Base-by-base conservation (phyloP, 73 alveolate species). In the Effrenium voratum region DNA sequence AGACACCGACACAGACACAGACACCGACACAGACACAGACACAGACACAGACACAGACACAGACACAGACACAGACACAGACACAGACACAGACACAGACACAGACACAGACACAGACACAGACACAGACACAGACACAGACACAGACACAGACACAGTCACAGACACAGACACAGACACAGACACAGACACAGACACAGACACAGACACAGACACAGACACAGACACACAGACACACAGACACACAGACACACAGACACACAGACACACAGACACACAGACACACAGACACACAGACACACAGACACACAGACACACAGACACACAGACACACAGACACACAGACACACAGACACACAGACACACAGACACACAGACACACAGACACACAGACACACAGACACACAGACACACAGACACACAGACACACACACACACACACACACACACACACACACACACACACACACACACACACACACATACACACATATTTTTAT, bases 11-110 rank as follows among this genome's bases (percentile, higher is more conserved):
- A n/a, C n/a, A n/a, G n/a, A n/a, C n/a, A n/a, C n/a, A n/a, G n/a
- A n/a, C n/a, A n/a, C n/a, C n/a, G n/a, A n/a, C n/a, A n/a, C n/a
- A n/a, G n/a, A n/a, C n/a, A n/a, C n/a, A n/a, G n/a, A n/a, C n/a
- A n/a, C n/a, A n/a, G n/a, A 55, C 70, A 55, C 70, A 55, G 70
- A 55, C 70, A 55, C 70, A 55, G 70, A 55, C 70, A 55, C 70
- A 55, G 70, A 55, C 70, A 55, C 70, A 55, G 70, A 55, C 70
- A 55, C 70, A 55, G 70, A 55, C 70, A 55, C 70, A 55, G 70
- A 55, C 70, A 55, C 70, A 55, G 70, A 55, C 70, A 55, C 70
- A 55, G 70, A 55, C 70, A 55, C 70, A 55, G 70, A 55, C 70
- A 55, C 70, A 55, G 70, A 55, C 70, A 55, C 70, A 55, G 70